Base-by-base conservation (phyloP, 768 basidiomycete genomes). In the Psilocybe cubensis region DNA sequence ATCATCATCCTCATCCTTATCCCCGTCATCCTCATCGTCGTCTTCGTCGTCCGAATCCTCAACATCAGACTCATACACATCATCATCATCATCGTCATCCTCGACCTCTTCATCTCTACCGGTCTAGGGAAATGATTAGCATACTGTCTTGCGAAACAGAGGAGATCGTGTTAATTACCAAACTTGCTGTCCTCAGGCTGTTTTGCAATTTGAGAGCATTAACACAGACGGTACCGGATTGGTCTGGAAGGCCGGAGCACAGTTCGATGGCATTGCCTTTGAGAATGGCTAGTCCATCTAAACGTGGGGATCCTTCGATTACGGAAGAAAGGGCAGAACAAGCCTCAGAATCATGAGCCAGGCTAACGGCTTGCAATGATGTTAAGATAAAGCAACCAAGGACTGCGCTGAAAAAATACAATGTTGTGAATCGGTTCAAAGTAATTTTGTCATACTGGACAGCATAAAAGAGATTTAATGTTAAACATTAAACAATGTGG, bases 341-440 rank as follows among this genome's bases (percentile, higher is more conserved):
- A 5, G 75, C 78, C 20, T 70, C 58, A 1, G 68, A 52, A 56
- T 79, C 81, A 52, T 74, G 72, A 3, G 59, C 58, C 31, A 78
- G 73, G 4, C 77, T 67, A 21, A 75, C 50, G 12, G 68, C 67
- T 57, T 83, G 82, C 7, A 84, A 62, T 9, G 71, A 63, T 54
- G 71, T 72, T 51, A 83, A 75, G 29, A 73, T 65, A 33, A 78
- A 49, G 55, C 75, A 79, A 54, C 72, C 74, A 20, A 75, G 42
- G 45, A 84, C 58, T n/a, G 79, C 75, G 52, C 83, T 70, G 40
- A 77, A 63, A 62, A 82, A 80, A 65, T 82, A 86, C 25, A 73
- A 59, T 2, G 76, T 70, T 21, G 82, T 83, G 65, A 74, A 77
- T 5, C 74, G 78, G 18, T 77, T 81, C 27, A 80, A 63, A 2